Conservation (phyloP, 1,139 yeast genomes). For the Zhuliangozyma parablackwelliae region DNA sequence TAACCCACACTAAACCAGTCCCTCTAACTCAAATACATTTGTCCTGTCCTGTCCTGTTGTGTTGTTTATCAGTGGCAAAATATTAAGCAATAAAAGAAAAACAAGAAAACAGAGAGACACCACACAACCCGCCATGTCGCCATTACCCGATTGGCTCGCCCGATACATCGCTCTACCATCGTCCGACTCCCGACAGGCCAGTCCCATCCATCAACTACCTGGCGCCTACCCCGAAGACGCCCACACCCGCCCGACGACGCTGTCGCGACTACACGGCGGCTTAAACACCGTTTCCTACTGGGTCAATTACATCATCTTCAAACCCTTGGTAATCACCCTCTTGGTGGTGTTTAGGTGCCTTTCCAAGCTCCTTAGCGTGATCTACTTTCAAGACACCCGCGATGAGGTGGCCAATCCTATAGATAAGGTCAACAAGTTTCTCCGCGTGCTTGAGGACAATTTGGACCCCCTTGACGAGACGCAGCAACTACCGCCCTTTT, state of each 20-base stretch:
- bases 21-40: no score
- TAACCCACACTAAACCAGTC: no score
- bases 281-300: slow-evolving; percentile 6
- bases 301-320: slow-evolving; percentile 20
- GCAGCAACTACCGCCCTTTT: slow-evolving; percentile 41
- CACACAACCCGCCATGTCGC: no score
- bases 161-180: no score
- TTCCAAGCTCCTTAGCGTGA: slow-evolving; percentile 20
- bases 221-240: slow-evolving; percentile 7
- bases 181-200: no score
- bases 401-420: slow-evolving; percentile 23
- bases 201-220: slow-evolving; percentile 3
- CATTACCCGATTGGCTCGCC: no score
- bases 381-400: slow-evolving; percentile 23
- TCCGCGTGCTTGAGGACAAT: slow-evolving; percentile 34
- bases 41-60: no score
- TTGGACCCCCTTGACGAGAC: slow-evolving; percentile 14
- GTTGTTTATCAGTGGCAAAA: no score
- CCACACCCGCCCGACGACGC: not conserved
- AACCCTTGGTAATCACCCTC: slow-evolving; percentile 26
- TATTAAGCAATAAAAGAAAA: no score
- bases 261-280: not conserved
- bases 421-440: slow-evolving; percentile 30
- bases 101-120: no score
- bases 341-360: slow-evolving; percentile 21